Evolutionary conservation across 441 rosid species (phyloP), one percentile per base, ranked within the genome.

Genomic region (Syzygium malaccense): DNA sequence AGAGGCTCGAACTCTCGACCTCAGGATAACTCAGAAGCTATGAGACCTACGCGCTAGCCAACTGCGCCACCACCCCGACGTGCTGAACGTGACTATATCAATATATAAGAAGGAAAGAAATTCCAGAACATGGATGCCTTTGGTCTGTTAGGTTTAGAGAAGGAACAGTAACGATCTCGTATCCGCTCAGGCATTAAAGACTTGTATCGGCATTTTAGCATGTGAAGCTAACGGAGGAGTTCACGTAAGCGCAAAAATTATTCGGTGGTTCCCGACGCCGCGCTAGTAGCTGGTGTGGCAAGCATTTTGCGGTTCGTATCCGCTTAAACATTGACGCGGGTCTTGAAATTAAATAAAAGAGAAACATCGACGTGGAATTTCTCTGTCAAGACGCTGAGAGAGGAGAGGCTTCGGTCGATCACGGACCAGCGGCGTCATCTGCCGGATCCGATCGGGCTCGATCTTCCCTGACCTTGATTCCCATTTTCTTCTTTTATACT

Each of bases 1-100:
- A 95, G 97, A 95, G 95, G 95, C 95, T 95, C 95, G 95, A 97
- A 95, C 99, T 95, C 98, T 94, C 96, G 97, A 98, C 97, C 99
- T 95, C 96, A 95, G 95, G 98, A 95, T 95, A 0, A 92, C 99
- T 94, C 96, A 37, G 83, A 55, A 90, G 98, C 95, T 94, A 96
- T 97, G 98, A 97, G 99, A 98, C 99, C 98, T 96, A 96, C 98
- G 96, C 98, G 97, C 98, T 95, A 98, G 96, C 99, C 99, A 97
- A 95, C 98, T 95, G 99, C 98, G 97, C 98, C 99, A 96, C 98
- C 98, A 93, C 98, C 97, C 98, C 98, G 3, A 2, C 1, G 7
- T 3, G 4, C 0, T 5, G 3, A 0, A 0, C 1, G 0, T 26
- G 8, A 4, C n/a, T 10, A 10, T 4, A 57, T 4, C 4, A 3